phyloP scores from a whole-genome alignment of 2,329 filamentous ascomycete species.

The Mycosphaerelloides madeirae region DNA sequence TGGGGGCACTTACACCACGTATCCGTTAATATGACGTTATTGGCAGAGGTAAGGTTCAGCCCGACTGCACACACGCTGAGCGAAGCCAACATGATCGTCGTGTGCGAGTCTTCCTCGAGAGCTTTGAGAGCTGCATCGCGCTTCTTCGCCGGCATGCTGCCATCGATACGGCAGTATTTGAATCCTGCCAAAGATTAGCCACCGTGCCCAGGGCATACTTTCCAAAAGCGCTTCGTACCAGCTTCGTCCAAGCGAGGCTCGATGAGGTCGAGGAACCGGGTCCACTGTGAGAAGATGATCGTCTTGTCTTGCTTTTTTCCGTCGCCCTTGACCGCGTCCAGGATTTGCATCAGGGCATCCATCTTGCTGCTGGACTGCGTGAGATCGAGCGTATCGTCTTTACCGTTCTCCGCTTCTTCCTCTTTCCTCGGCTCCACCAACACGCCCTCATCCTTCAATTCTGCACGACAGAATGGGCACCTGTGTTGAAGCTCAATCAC shows the following conservation, averaged over 20 bases:
- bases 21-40: slow-evolving; percentile 78
- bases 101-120: slow-evolving; percentile 62
- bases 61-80: slow-evolving; percentile 79
- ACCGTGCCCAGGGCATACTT: too few relatives aligned
- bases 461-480: slow-evolving; percentile 78
- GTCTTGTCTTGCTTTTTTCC: slow-evolving; percentile 63
- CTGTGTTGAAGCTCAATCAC: slow-evolving; percentile 71
- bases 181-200: slow-evolving; percentile 39
- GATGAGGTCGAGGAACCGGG: slow-evolving; percentile 66
- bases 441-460: slow-evolving; percentile 54
- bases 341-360: slow-evolving; percentile 69
- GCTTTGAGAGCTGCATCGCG: slow-evolving; percentile 68
- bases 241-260: slow-evolving; percentile 61
- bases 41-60: slow-evolving; percentile 78
- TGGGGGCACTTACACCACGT: slow-evolving; percentile 60
- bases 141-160: slow-evolving; percentile 64
- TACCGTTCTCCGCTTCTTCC: slow-evolving; percentile 40
- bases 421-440: slow-evolving; percentile 63
- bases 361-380: slow-evolving; percentile 75
- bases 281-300: slow-evolving; percentile 74
- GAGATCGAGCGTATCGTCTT: slow-evolving; percentile 45
- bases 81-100: slow-evolving; percentile 74
- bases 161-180: slow-evolving; percentile 62
- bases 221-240: slow-evolving; percentile 26
- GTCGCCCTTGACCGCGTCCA: slow-evolving; percentile 64